Percentiles rank a stretch among this genome's conserved stretches.
Evolutionary conservation across 169 alveolate genomes (phyloP).

Genomic region (Besnoitia besnoiti): DNA sequence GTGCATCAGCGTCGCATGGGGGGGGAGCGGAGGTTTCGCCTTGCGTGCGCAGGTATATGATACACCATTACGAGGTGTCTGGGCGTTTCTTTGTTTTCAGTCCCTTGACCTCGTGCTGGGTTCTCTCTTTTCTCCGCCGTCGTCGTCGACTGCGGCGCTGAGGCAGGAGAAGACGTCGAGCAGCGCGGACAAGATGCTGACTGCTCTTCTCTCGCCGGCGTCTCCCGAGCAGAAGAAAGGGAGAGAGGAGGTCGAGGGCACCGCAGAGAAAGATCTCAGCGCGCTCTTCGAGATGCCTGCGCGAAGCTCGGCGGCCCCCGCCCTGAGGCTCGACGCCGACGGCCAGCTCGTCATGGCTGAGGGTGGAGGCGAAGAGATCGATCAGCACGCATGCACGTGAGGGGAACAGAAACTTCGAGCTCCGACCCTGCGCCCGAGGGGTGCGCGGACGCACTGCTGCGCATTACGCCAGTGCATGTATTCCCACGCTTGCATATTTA

Average conservation of each 20-base stretch:
- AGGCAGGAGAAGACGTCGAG: neutral
- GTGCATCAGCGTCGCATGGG: no score
- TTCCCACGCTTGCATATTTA: neutral
- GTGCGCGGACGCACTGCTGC: neutral
- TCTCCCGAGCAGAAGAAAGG: neutral
- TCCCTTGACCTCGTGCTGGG: neutral
- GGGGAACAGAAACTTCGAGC: neutral
- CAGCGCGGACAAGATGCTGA: neutral
- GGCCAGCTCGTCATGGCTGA: slow-evolving; percentile 36
- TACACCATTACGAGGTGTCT: no score
- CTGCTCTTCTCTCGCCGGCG: neutral
- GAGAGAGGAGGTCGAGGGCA: neutral
- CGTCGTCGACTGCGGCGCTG: no score
- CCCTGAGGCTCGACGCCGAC: slow-evolving; percentile 34
- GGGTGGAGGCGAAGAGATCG: neutral
- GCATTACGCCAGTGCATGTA: no score
- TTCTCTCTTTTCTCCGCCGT: neutral
- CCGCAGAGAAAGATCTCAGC: neutral
- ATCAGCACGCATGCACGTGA: slow-evolving; percentile 2
- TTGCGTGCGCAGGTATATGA: no score
- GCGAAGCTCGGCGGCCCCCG: neutral
- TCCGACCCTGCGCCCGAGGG: neutral
- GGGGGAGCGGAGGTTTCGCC: no score
- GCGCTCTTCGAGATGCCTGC: neutral
- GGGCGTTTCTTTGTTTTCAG: neutral